phyloP scores from a whole-genome alignment of 306 rosid species.

The peach (Prunus persica) region DNA sequence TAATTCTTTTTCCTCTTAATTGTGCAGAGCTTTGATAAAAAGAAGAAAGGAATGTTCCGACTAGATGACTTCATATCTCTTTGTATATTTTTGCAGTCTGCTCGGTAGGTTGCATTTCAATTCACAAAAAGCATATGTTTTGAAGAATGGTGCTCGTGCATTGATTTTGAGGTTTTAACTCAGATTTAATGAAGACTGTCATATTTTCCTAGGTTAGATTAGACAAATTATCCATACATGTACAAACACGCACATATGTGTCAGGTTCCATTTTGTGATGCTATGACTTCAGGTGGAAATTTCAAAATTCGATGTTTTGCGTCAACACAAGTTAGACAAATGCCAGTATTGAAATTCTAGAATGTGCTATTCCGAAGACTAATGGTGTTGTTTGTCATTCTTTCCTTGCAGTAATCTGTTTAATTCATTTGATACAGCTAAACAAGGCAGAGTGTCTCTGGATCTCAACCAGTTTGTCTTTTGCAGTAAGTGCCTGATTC shows the following conservation, averaged over 20 bases:
- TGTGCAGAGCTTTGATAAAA: slow-evolving; percentile 86
- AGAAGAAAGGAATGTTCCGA: slow-evolving; percentile 69
- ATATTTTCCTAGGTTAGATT: neutral
- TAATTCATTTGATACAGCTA: slow-evolving; percentile 79
- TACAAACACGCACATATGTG: neutral
- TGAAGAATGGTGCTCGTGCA: neutral
- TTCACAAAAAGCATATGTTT: neutral
- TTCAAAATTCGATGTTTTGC: neutral
- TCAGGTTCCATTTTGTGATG: neutral
- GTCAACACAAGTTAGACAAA: neutral
- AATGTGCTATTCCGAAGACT: neutral
- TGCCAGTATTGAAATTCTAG: neutral
- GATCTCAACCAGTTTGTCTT: slow-evolving; percentile 93
- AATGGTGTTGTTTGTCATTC: slow-evolving; percentile 7
- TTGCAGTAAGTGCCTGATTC: slow-evolving; percentile 65
- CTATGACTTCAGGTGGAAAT: neutral
- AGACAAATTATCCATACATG: neutral
- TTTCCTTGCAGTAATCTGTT: slow-evolving; percentile 71
- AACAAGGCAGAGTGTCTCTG: slow-evolving; percentile 85
- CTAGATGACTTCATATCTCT: slow-evolving; percentile 84
- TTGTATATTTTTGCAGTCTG: slow-evolving; percentile 78
- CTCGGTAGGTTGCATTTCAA: slow-evolving; percentile 47
- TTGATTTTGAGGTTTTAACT: neutral
- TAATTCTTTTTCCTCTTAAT: slow-evolving; percentile 27
- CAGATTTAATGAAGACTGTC: neutral